Base-by-base conservation (phyloP, 2,329 filamentous ascomycete species). In the Nannizzia gypsea region DNA sequence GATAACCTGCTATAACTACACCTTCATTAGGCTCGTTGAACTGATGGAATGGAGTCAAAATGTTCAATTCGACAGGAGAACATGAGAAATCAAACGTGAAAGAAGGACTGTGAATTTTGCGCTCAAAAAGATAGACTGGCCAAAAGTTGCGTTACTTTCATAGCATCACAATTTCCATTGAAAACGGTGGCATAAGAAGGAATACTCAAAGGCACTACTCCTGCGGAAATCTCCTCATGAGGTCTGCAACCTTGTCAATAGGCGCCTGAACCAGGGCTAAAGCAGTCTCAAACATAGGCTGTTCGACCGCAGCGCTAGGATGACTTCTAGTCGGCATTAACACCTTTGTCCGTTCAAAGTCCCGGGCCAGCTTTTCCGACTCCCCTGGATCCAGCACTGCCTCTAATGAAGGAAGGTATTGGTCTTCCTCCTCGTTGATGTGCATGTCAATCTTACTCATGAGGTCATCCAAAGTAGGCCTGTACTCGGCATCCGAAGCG, bases 241-340 rank as follows among this genome's bases (percentile, higher is more conserved):
- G 59, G 66, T 84, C 81, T 28, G 70, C 70, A 42, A 85, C 63
- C 56, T 75, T 76, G 65, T 84, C 82, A 24, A 84, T 71, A 0
- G 82, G 82, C 3, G 81, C 80, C 0, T 79, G 70, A 69, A 84
- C 60, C 17, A 84, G 65, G 0, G 80, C 80, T 62, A 75, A 76
- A 0, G 75, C 79, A 0, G 77, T 80, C 73, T 84, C 80, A 61
- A 82, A 83, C 0, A 78, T 77, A 6, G 81, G 80, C 44, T 76
- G 74, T 3, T 54, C n/a, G 60, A 80, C 74, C 0, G 77, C 77
- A 2, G 78, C 75, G 13, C 65, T 69, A 0, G 78, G 79, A 66
- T 82, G 79, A 40, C 74, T 77, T n/a, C 77, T 74, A 0, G 77
- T 69, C 0, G 80, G 80, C 6, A 78, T 76, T 64, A 83, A 78